Evolutionary conservation across 768 basidiomycete genomes (phyloP), one percentile per base, ranked within the genome.

Genomic region (Dioszegia aurantiaca): DNA sequence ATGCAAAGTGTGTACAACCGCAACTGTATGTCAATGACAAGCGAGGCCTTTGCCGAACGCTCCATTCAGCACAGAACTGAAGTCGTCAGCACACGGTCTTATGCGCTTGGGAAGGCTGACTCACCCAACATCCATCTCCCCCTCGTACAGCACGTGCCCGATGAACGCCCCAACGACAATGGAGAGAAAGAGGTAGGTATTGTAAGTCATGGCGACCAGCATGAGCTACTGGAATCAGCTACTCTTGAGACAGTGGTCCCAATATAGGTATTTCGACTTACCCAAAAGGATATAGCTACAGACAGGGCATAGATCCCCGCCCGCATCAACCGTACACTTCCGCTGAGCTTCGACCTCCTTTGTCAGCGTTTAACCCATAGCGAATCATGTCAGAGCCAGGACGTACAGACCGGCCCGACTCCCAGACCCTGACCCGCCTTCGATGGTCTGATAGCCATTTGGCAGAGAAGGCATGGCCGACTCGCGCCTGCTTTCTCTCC

Each of bases 121-220:
- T 66, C 37, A 72, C 42, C 87, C 85, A 16, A 83, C 73, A 65
- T 88, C 85, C 61, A 89, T 83, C 26, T 80, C 81, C 0, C 79
- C 78, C 37, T 84, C 83, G 65, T 90, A 92, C 48, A 89, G 71
- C 72, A 85, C 88, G 76, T 94, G 90, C 0, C 92, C 91, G 16
- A 88, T 66, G 1, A 82, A 83, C n/a, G 90, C 90, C 10, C 92
- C 92, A 0, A 86, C 60, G 24, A 93, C 86, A 48, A 89, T 87
- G 1, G 92, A 85, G 27, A 82, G 70, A 69, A 94, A 89, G 31
- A 94, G 84, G 67, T 91, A 94, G 31, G 87, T 90, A 64, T 95
- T 95, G 79, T 93, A 95, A 4, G 91, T 94, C 91, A 95, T 94
- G 77, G 90, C 92, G 39, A 94, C 85, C 58, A 95, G 80, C 91